Percentiles rank a stretch among this genome's conserved stretches.
Conservation (phyloP, 139 green algal genomes). For the Marvania coccoides region DNA sequence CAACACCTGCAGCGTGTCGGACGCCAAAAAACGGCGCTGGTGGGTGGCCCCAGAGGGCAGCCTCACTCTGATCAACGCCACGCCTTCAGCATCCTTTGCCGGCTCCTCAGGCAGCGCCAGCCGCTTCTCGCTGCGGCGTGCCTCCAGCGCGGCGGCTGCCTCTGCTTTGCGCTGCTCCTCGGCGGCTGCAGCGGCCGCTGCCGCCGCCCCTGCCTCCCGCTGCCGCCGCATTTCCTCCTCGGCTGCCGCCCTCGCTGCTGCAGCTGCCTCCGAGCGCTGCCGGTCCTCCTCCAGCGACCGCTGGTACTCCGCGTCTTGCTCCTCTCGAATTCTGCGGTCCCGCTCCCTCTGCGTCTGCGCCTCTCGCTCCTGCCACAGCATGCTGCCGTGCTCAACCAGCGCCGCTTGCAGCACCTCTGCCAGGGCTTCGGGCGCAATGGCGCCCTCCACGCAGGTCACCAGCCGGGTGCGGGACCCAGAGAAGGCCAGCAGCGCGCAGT, state of each 20-base stretch:
- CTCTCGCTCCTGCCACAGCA: conserved; percentile 23
- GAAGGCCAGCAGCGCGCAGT: conserved; percentile 52
- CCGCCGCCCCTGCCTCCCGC: background rate
- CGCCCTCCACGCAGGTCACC: conserved; percentile 36
- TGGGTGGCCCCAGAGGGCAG: conserved; percentile 61
- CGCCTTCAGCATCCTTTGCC: conserved; percentile 4
- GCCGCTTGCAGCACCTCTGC: conserved; percentile 11
- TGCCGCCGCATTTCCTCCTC: conserved; percentile 17
- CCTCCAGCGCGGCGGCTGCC: conserved; percentile 25
- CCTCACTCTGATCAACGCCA: conserved; percentile 42
- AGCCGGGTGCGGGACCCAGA: conserved; percentile 41
- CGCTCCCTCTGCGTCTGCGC: conserved; percentile 31
- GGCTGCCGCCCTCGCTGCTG: background rate
- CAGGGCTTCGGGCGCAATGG: conserved; percentile 2
- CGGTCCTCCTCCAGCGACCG: conserved; percentile 53
- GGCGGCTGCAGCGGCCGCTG: background rate
- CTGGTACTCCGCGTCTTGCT: conserved; percentile 77
- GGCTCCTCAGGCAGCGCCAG: conserved; percentile 46
- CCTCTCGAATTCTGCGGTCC: conserved; percentile 47
- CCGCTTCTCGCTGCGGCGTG: conserved; percentile 30
- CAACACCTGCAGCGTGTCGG: conserved; percentile 28
- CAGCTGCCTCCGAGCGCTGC: conserved; percentile 21
- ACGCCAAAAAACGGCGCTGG: conserved; percentile 50
- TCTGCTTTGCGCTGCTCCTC: conserved; percentile 12
- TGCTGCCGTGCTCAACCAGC: conserved; percentile 10